A percentile compares a stretch with the other conserved stretches of the same genome.
Evolutionary conservation across 2,329 filamentous ascomycete genomes (phyloP).

Genomic region (Sporothrix variecibatus): DNA sequence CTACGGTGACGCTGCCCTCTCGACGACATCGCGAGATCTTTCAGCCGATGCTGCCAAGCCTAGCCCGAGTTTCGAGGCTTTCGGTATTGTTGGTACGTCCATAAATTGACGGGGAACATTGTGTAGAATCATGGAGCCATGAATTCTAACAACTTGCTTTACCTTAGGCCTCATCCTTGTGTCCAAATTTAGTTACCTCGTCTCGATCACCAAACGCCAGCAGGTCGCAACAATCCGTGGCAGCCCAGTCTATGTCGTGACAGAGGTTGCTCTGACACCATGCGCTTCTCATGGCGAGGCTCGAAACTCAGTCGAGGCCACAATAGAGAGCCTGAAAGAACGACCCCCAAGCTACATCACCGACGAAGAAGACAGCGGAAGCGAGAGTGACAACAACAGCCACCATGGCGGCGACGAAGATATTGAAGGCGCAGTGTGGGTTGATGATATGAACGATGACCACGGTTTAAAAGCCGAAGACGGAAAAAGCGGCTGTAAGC

Average conservation of each 20-base stretch:
- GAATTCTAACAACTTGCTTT: not conserved
- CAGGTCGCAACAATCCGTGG: conserved; percentile 87
- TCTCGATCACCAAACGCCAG: conserved; percentile 82
- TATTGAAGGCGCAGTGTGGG: conserved; percentile 22
- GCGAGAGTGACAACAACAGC: conserved; percentile 42
- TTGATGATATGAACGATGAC: conserved; percentile 26
- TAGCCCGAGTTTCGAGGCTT: conserved; percentile 58
- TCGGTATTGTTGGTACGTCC: conserved; percentile 57
- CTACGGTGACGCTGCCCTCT: conserved; percentile 62
- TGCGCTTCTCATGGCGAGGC: conserved; percentile 76
- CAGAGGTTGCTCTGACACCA: conserved; percentile 87
- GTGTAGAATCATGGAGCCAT: not conserved
- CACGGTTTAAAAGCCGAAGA: not conserved
- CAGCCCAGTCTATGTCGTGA: conserved; percentile 81
- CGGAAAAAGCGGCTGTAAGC: not conserved
- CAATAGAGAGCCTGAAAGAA: conserved; percentile 48
- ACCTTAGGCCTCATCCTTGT: conserved; percentile 76
- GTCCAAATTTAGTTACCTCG: conserved; percentile 77
- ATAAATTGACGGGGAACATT: no score
- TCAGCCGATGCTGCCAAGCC: conserved; percentile 47
- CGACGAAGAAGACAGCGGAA: conserved; percentile 47
- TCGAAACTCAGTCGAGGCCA: conserved; percentile 67
- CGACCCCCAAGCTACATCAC: conserved; percentile 39
- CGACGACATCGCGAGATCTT: conserved; percentile 48
- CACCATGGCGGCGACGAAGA: conserved; percentile 33